A percentile compares a stretch with the other conserved stretches of the same genome.
These are phyloP conservation scores for Polygonum aviculare DNA, from an alignment of 148 eudicot genomes.

Conservation along the genomic window DNA sequence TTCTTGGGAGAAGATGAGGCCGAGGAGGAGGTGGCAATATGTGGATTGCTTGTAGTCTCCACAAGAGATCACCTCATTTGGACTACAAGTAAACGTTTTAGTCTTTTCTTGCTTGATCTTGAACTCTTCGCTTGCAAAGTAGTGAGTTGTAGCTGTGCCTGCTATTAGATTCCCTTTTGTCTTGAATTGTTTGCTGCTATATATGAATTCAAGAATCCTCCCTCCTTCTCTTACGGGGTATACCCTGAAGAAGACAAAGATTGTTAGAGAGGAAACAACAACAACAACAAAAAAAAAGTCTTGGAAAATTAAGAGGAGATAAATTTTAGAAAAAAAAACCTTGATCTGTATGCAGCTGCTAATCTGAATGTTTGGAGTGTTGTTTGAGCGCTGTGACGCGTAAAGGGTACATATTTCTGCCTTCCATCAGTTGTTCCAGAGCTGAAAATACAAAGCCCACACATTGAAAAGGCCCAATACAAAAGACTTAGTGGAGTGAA, in stretches of 20 bases:
- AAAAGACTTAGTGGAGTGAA: background rate
- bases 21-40: constrained; percentile 73
- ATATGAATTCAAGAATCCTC: constrained; percentile 57
- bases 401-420: constrained; percentile 67
- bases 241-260: constrained; percentile 26
- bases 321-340: constrained; percentile 29
- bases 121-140: constrained; percentile 55
- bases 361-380: constrained; percentile 55
- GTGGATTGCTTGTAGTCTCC: constrained; percentile 62
- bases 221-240: constrained; percentile 59
- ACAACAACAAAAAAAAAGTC: background rate
- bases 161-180: constrained; percentile 56
- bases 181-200: constrained; percentile 57
- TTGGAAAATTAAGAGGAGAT: background rate
- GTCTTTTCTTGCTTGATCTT: constrained; percentile 38
- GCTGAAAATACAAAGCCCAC: constrained; percentile 20
- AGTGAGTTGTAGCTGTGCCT: constrained; percentile 81
- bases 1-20: constrained; percentile 37
- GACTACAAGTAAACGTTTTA: constrained; percentile 53
- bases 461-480: background rate
- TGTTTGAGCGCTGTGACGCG: constrained; percentile 53
- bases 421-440: constrained; percentile 86
- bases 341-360: constrained; percentile 75
- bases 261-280: background rate
- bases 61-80: constrained; percentile 49